Evolutionary conservation across 768 basidiomycete species (phyloP), one percentile per base, ranked within the genome.

Genomic region (Pleurotus cornucopiae): DNA sequence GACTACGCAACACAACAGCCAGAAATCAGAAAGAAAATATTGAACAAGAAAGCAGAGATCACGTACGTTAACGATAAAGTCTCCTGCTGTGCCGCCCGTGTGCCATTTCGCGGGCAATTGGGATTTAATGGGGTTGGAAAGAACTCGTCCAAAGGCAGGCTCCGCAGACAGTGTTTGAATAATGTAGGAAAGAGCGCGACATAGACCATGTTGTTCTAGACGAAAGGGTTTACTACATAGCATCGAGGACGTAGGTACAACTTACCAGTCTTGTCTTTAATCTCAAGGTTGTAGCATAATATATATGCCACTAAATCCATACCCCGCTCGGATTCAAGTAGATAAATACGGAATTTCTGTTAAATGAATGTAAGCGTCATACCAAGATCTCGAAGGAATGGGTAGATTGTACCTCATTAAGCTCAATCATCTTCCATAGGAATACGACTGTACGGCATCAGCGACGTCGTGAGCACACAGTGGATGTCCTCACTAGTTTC

Each of bases 231-330:
- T 11, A 9, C 11, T 34, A 34, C 30, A 34, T 11, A 1, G 30
- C 7, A 34, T 34, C 7, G 30, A 34, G 30, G 9, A 7, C 7
- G 11, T 34, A 9, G 30, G 62, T 46, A 7, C 16, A 52, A 70
- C 85, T 66, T 66, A 96, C 94, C 85, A 58, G 94, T 89, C 71
- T 92, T 93, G 65, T 98, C 95, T 69, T 97, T 97, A 65, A 94
- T 85, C 58, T 95, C 92, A 23, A 97, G 75, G 48, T 83, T 83
- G 66, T 88, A 89, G 62, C 88, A 88, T 12, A 97, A 71, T 37
- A 96, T 78, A 67, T 90, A 87, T 0, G 82, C 88, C 23, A 93
- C 73, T 3, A 94, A 65, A 63, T 95, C 89, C 68, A 83, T 84
- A 2, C 83, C 83, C 66, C 82, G 86, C 37, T 92, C 91, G 1